Base-by-base conservation (phyloP, 2,329 filamentous ascomycete genomes). In the Nemania serpens region DNA sequence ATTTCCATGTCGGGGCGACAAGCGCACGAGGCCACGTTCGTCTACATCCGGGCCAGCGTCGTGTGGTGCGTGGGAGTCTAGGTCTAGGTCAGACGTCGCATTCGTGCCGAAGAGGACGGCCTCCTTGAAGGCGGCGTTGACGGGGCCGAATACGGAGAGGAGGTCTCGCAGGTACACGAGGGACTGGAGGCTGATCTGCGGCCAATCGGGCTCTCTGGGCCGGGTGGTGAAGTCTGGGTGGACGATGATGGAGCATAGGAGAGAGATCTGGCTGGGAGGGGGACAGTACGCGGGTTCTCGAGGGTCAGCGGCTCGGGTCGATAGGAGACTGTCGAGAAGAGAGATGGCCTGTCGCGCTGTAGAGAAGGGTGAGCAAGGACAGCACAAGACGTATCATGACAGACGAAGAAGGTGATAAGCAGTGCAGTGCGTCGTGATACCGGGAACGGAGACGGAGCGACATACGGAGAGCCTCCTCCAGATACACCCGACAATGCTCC, bases 141-240 rank as follows among this genome's bases (percentile, higher is more conserved):
- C 70, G 0, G 90, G 88, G 0, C 91, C 91, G 13, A 89, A 83
- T 3, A 87, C 81, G 0, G 77, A 76, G 18, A 91, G 81, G 1
- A 93, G 75, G 56, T 87, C 85, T 54, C 85, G 87, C 1, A 98
- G 81, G 59, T 95, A 90, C 39, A 81, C 80, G 33, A 94, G 77
- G 1, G 93, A 87, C 39, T 86, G 80, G 55, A 87, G 83, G 2
- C 91, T 81, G 10, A 91, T 84, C 50, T 87, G 81, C 54, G 82
- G 75, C 55, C 86, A 84, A 18, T 90, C 87, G 12, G 77, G 70
- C 9, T 86, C 84, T 29, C 83, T 81, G 3, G 89, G 84, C 51
- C 91, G 87, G 2, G 88, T 95, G 1, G 93, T 97, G 65, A 90
- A 85, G 22, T 80, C 78, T 0, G 94, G 94, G 70, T 97, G 92